These are phyloP conservation scores for Panicum hallii DNA, from an alignment of 202 grass and related monocot genomes.

Conservation along the genomic window DNA sequence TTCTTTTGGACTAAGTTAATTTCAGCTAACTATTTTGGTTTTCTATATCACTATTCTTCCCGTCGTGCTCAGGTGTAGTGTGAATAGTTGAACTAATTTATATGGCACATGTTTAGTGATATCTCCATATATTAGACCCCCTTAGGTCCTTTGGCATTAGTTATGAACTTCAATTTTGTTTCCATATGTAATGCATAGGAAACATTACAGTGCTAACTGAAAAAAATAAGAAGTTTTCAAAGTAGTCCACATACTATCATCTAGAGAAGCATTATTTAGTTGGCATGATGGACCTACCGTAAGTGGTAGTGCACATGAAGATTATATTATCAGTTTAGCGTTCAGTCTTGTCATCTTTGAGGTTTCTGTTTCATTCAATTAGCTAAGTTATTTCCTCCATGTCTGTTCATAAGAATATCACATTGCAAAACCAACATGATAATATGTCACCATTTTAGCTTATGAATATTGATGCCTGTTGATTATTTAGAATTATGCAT, in stretches of 20 bases:
- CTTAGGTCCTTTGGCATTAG: neutral
- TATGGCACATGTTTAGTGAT: neutral
- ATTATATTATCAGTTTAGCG: slow-evolving; percentile 19
- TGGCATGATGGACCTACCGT: slow-evolving; percentile 14
- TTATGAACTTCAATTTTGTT: slow-evolving; percentile 17
- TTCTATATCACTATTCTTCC: neutral
- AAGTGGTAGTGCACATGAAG: neutral
- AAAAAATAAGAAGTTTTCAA: slow-evolving; percentile 22
- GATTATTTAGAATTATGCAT: slow-evolving; percentile 12
- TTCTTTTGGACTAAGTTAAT: slow-evolving; percentile 25
- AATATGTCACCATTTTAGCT: neutral
- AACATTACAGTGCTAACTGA: neutral
- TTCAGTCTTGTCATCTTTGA: neutral
- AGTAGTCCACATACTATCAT: slow-evolving; percentile 8
- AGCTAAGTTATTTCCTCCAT: neutral
- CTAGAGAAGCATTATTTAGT: neutral
- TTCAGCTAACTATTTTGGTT: neutral
- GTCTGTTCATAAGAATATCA: neutral
- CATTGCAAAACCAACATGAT: neutral
- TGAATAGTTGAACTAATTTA: neutral
- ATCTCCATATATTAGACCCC: neutral
- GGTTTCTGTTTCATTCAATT: neutral
- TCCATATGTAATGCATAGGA: slow-evolving; percentile 17
- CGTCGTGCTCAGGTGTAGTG: neutral
- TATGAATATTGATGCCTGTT: neutral